Percentiles rank a stretch among this genome's conserved stretches.
Evolutionary conservation across 768 basidiomycete genomes (phyloP).

Genomic region (Dentipellis sp.): DNA sequence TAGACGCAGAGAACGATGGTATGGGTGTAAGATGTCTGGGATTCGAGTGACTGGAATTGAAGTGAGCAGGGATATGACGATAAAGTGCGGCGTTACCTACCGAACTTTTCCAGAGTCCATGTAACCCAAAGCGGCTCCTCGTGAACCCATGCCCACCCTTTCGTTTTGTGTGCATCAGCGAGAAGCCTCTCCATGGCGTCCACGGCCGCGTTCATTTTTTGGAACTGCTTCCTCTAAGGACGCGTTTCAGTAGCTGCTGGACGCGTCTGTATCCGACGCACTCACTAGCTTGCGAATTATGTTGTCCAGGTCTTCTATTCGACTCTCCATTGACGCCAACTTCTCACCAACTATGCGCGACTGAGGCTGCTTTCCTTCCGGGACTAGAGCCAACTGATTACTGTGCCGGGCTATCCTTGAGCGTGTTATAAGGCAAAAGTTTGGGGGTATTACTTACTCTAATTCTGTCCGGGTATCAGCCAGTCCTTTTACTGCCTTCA

Average conservation of each 20-base stretch:
- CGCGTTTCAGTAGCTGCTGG: neutral
- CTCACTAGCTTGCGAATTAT: slow-evolving; percentile 62
- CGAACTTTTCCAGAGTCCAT: slow-evolving; percentile 76
- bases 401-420: slow-evolving; percentile 23
- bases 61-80: neutral
- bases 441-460: slow-evolving; percentile 43
- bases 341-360: slow-evolving; percentile 55
- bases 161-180: slow-evolving; percentile 59
- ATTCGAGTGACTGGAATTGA: slow-evolving; percentile 40
- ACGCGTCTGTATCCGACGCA: neutral
- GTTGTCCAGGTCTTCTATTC: slow-evolving; percentile 47
- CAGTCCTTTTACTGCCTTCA: slow-evolving; percentile 62
- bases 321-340: slow-evolving; percentile 57
- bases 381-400: slow-evolving; percentile 52
- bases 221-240: slow-evolving; percentile 59
- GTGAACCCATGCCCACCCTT: slow-evolving; percentile 64
- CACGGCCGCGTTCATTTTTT: slow-evolving; percentile 50
- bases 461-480: slow-evolving; percentile 78
- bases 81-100: slow-evolving; percentile 27
- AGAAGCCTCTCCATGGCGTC: slow-evolving; percentile 59
- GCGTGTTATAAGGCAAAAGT: too few species aligned
- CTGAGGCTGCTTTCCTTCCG: slow-evolving; percentile 43
- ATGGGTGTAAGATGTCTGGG: slow-evolving; percentile 47
- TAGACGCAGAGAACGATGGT: slow-evolving; percentile 55
- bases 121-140: slow-evolving; percentile 74